Evolutionary conservation across 257 asterid species (phyloP).

Genomic region (Solanum appendiculatum): DNA sequence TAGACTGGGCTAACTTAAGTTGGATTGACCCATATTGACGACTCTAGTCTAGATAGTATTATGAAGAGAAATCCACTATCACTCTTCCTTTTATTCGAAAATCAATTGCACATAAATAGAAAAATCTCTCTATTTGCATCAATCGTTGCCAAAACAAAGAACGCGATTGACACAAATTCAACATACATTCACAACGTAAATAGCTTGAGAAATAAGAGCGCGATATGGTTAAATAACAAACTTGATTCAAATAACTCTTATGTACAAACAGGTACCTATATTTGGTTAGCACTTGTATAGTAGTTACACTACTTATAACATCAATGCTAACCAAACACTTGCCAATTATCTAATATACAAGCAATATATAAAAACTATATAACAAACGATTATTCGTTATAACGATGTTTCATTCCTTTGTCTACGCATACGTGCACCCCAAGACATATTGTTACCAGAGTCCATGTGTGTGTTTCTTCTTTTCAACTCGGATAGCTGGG

Average conservation of each 20-base stretch:
- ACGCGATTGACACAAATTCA: background rate
- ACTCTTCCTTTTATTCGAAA: background rate
- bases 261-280: background rate
- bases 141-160: rapidly evolving
- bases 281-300: background rate
- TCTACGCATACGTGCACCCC: slow-evolving; percentile 72
- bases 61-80: background rate
- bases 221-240: background rate
- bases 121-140: background rate
- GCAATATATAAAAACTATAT: background rate
- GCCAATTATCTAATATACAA: background rate
- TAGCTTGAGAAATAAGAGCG: background rate
- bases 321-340: background rate
- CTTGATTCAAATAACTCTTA: background rate
- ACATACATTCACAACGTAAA: background rate
- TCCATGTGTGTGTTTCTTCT: slow-evolving; percentile 46
- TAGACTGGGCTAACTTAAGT: background rate
- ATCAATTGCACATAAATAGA: background rate
- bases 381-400: background rate
- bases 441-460: slow-evolving; percentile 33
- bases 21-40: background rate
- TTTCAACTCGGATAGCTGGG: slow-evolving; percentile 59
- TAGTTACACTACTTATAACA: background rate
- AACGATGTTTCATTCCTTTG: slow-evolving; percentile 32
- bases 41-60: background rate